Evolutionary conservation across 345 rosid genomes (phyloP), one percentile per base, ranked within the genome.

Genomic region (Aegle marmelos): DNA sequence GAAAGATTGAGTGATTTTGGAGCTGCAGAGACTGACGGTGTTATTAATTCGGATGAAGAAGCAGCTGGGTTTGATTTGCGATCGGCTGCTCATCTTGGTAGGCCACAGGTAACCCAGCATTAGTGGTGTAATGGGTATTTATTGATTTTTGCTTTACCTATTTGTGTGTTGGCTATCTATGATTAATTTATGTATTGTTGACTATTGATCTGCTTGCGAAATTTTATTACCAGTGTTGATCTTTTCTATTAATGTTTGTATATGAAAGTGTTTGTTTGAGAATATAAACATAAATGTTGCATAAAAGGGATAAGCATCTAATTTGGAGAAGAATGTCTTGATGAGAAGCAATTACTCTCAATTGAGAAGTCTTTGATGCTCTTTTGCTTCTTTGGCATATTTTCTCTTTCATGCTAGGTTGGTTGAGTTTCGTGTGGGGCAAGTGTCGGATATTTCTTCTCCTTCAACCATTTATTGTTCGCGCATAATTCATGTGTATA

Each of bases 101-200:
- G 87, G 80, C 81, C 94, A 48, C 94, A 90, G 98, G 99, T 95
- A 85, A 66, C 39, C 6, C 22, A 53, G 57, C 57, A 68, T 53
- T 73, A 34, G 77, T 34, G 30, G 53, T 56, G 24, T 64, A 30
- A 48, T 28, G 27, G 53, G 30, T 66, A 68, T 57, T 33, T 76
- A 24, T 31, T 31, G 16, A 62, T 34, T 45, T 19, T 48, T 36
- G 16, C 48, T 50, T 25, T 73, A 10, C 25, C 22, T 59, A 24
- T 21, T 66, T 14, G 3, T 28, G 61, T 7, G 25, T 57, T 57
- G 61, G 25, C 27, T 7, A 57, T 68, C 8, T 53, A 34, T 63
- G 33, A 36, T 69, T 65, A 31, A 34, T 65, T 22, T 34, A 9
- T 34, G n/a, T 65, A 22, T 5, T 45, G 22, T 10, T 66, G 27